phyloP scores from a whole-genome alignment of 306 rosid genomes.

The Pueraria montana region DNA sequence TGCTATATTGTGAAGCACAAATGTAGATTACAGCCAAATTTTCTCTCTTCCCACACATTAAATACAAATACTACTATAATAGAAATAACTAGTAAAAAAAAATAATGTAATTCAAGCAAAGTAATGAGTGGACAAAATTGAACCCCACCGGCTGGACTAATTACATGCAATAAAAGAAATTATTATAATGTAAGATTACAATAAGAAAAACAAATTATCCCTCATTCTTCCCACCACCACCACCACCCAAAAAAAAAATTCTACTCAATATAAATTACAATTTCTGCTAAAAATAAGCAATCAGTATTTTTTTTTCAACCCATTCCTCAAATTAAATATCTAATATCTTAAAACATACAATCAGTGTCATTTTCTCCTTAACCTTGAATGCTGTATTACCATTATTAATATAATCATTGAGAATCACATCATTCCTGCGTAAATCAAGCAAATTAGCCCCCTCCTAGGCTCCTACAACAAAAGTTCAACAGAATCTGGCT shows the following conservation, averaged over 20 bases:
- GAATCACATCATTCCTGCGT: not conserved
- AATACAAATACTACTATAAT: constrained; percentile 1
- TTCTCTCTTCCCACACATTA: not conserved
- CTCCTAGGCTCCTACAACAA: not conserved
- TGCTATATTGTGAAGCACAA: not conserved
- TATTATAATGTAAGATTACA: not conserved
- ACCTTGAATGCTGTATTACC: not conserved
- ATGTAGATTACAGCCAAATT: not conserved
- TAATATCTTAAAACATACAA: constrained; percentile 28
- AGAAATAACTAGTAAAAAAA: not conserved
- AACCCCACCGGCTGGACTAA: not conserved
- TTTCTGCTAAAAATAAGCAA: not conserved
- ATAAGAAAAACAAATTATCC: not conserved
- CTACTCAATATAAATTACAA: not conserved
- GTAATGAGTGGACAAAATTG: too few relatives aligned
- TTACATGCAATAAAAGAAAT: not conserved
- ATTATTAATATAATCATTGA: not conserved
- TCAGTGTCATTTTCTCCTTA: not conserved
- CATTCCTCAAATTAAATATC: not conserved
- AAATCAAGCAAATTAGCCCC: not conserved
- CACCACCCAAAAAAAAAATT: not conserved
- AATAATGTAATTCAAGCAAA: not conserved
- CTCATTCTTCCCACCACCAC: not conserved
- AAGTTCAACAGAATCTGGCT: not conserved
- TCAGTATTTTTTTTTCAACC: not conserved